Base-by-base conservation (phyloP, 1,284 basidiomycete species). In the Thecaphora frezii region DNA sequence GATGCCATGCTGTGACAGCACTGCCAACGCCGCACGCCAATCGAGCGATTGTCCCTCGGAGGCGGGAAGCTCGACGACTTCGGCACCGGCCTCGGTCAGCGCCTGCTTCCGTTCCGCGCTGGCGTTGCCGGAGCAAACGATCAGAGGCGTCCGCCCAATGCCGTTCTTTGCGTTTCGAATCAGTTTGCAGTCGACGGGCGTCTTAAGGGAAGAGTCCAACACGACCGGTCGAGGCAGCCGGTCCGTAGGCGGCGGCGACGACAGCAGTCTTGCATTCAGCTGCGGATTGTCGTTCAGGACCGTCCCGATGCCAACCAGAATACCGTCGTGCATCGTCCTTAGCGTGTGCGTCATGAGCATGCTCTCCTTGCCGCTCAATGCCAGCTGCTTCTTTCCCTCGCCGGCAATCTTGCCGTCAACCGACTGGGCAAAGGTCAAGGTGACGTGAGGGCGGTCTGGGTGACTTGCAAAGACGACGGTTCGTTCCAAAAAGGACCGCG, bases 381-480 rank as follows among this genome's bases (percentile, higher is more conserved):
- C 84, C 33, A 98, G 84, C 79, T 93, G 91, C 65, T 82, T 82
- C 8, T 90, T 88, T 16, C 83, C 82, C 5, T 80, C 79, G 0
- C 90, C 92, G 0, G 91, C 91, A 59, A 97, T 94, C 80, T 92
- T 93, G 28, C 86, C 90, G 81, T 98, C 93, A 44, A 93, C 82
- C 1, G 91, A 94, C 78, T 97, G 93, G 1, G 94, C 94, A 81
- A 93, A 98, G 1, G 94, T 96, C 10, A 98, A 81, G 0, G 93
- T 97, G 33, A 85, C 81, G 51, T 76, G 59, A 56, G 49, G 71
- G 13, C 50, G 51, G 12, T 33, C 28, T 18, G 24, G 5, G 9
- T 12, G 2, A 2, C 16, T 7, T 7, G 33, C 33, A 36, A 36
- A 36, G 33, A 16, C 13, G 33, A 36, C 13, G 12, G 33, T 14